Conservation (phyloP, 2,329 filamentous ascomycete genomes). For the Pseudocercospora fuligena region DNA sequence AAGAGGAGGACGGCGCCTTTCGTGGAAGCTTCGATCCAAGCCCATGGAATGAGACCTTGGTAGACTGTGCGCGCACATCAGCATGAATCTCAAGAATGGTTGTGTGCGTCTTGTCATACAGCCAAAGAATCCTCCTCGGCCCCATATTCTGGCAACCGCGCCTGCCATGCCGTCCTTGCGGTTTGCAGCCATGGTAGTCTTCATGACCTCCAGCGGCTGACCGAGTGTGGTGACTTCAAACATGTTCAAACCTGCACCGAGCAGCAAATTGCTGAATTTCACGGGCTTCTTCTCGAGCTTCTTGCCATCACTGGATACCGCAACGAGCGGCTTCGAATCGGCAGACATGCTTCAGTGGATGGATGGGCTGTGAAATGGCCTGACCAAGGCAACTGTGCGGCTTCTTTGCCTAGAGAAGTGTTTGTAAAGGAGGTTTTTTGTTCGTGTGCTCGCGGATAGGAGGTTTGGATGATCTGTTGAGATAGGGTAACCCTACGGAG, state of each 20-base stretch:
- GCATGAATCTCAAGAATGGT: background rate
- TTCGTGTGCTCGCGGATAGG: constrained; percentile 5
- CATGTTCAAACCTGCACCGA: constrained; percentile 92
- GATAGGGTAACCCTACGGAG: background rate
- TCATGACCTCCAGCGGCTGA: constrained; percentile 93
- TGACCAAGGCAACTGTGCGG: constrained; percentile 95
- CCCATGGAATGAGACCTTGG: constrained; percentile 99
- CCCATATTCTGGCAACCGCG: constrained; percentile 87
- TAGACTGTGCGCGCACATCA: constrained; percentile 69
- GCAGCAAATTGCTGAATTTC: constrained; percentile 98
- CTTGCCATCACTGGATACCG: constrained; percentile 34
- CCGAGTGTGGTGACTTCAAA: constrained; percentile 81
- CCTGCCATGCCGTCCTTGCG: constrained; percentile 82
- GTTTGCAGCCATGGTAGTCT: constrained; percentile 99
- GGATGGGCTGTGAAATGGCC: constrained; percentile 61
- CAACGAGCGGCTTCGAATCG: constrained; percentile 37
- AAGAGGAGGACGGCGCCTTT: constrained; percentile 99
- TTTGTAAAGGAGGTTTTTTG: constrained; percentile 28
- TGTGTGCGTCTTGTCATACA: constrained; percentile 66
- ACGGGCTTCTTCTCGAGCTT: constrained; percentile 96
- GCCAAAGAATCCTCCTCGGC: constrained; percentile 87
- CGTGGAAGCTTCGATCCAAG: constrained; percentile 99
- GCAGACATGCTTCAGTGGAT: constrained; percentile 52
- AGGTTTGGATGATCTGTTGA: constrained; percentile 11
- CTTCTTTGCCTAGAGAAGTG: constrained; percentile 70